Evolutionary conservation across 2,329 filamentous ascomycete genomes (phyloP).

Genomic region (Alternaria arbusti): DNA sequence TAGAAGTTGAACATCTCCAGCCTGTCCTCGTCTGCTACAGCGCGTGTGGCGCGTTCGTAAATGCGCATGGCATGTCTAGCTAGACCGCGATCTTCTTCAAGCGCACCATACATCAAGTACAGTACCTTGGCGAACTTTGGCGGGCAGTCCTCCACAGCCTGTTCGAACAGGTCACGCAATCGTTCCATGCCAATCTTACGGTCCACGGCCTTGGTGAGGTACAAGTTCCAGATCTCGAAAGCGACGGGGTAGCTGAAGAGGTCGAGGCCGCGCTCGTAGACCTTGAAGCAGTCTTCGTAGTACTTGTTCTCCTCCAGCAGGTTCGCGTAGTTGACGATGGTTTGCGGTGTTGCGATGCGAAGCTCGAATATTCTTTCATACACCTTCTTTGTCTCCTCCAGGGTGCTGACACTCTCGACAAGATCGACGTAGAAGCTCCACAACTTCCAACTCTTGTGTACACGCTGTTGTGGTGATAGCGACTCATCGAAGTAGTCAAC

Average conservation of each 20-base stretch:
- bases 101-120: constrained; percentile 97
- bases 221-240: constrained; percentile 98
- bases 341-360: constrained; percentile 96
- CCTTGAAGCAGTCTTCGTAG: constrained; percentile 95
- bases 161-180: constrained; percentile 92
- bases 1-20: constrained; percentile 99
- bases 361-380: constrained; percentile 99
- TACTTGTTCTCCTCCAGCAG: constrained; percentile 93
- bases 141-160: constrained; percentile 92
- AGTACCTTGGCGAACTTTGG: constrained; percentile 95
- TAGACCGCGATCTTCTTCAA: constrained; percentile 94
- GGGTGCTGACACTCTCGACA: constrained; percentile 87
- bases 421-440: constrained; percentile 99
- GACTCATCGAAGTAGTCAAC: constrained; percentile 99
- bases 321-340: constrained; percentile 97
- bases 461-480: constrained; percentile 89
- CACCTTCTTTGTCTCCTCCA: constrained; percentile 91
- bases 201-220: constrained; percentile 95
- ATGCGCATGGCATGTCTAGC: constrained; percentile 98
- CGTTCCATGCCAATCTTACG: constrained; percentile 95
- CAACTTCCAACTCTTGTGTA: constrained; percentile 99
- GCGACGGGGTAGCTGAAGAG: constrained; percentile 99
- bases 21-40: constrained; percentile 91
- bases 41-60: constrained; percentile 94
- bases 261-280: constrained; percentile 94